phyloP scores from a whole-genome alignment of 495 filamentous ascomycete genomes.

The Neurospora sp. region DNA sequence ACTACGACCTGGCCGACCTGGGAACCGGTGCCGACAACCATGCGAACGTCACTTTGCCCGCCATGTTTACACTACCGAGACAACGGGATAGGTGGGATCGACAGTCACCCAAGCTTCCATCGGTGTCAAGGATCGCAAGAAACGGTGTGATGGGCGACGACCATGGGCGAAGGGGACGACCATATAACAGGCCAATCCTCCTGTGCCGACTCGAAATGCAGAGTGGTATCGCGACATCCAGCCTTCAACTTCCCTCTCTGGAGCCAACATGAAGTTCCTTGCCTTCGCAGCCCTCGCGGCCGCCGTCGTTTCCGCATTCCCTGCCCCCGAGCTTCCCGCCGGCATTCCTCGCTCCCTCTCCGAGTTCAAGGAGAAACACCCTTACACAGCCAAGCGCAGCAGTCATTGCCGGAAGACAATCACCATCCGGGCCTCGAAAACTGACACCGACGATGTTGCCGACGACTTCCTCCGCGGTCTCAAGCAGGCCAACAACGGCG shows the following conservation, averaged over 20 bases:
- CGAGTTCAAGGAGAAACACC: slow-evolving; percentile 23
- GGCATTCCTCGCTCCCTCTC: slow-evolving; percentile 19
- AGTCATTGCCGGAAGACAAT: slow-evolving; percentile 28
- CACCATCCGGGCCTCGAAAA: slow-evolving; percentile 39
- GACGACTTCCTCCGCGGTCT: slow-evolving; percentile 43
- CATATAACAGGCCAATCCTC: background rate
- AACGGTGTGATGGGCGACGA: background rate
- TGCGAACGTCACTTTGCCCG: background rate
- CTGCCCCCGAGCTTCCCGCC: slow-evolving; percentile 12
- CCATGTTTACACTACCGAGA: background rate
- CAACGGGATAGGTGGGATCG: background rate
- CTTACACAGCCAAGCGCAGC: slow-evolving; percentile 6
- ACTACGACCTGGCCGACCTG: background rate
- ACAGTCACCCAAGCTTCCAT: background rate
- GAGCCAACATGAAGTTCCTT: slow-evolving; percentile 7
- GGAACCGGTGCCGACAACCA: background rate
- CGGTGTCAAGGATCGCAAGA: background rate
- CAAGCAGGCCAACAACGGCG: slow-evolving; percentile 44
- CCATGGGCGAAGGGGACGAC: too few relatives aligned
- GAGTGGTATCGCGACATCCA: background rate
- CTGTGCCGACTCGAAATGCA: background rate
- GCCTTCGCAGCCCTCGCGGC: slow-evolving; percentile 10
- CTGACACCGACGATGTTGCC: slow-evolving; percentile 44
- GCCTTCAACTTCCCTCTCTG: background rate
- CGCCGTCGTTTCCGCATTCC: slow-evolving; percentile 1